Conservation (phyloP, 2,329 filamentous ascomycete genomes). For the Calcarisporium arbuscula region DNA sequence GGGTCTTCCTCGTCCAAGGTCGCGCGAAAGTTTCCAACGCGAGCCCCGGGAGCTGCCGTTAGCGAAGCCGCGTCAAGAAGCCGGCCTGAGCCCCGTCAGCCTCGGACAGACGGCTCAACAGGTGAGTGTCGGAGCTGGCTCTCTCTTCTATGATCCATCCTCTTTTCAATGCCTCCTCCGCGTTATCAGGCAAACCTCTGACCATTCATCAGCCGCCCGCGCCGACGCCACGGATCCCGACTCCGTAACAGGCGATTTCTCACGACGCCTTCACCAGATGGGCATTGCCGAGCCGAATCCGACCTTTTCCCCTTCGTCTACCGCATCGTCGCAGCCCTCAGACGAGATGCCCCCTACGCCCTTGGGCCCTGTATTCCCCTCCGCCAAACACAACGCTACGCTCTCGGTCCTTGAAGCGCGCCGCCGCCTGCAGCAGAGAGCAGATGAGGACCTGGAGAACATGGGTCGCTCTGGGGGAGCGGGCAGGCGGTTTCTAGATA, state of each 20-base stretch:
- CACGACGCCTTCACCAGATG: slow-evolving; percentile 46
- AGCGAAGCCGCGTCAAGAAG: slow-evolving; percentile 12
- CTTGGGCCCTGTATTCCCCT: slow-evolving; percentile 20
- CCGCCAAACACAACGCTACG: slow-evolving; percentile 34
- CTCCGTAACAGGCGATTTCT: slow-evolving; percentile 36
- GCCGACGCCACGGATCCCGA: slow-evolving; percentile 37
- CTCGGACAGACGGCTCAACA: slow-evolving; percentile 8
- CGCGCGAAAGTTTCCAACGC: slow-evolving; percentile 37
- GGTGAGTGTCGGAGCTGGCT: slow-evolving; percentile 14
- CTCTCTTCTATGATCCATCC: neutral
- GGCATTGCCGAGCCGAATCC: slow-evolving; percentile 49
- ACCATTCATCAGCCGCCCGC: slow-evolving; percentile 28
- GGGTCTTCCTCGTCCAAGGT: slow-evolving; percentile 10
- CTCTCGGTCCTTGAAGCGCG: slow-evolving; percentile 44
- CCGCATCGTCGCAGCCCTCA: slow-evolving; percentile 20
- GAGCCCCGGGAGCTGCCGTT: slow-evolving; percentile 22
- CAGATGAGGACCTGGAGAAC: slow-evolving; percentile 37
- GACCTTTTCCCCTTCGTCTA: slow-evolving; percentile 47
- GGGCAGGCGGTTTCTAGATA: slow-evolving; percentile 40
- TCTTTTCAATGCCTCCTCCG: neutral
- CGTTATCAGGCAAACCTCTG: neutral
- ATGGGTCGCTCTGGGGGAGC: slow-evolving; percentile 24
- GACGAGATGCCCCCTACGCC: slow-evolving; percentile 14
- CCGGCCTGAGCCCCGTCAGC: slow-evolving; percentile 6
- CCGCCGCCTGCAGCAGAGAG: slow-evolving; percentile 34